Evolutionary conservation across 176 grass and related monocot species (phyloP).

Genomic region (Luzula sylvatica): DNA sequence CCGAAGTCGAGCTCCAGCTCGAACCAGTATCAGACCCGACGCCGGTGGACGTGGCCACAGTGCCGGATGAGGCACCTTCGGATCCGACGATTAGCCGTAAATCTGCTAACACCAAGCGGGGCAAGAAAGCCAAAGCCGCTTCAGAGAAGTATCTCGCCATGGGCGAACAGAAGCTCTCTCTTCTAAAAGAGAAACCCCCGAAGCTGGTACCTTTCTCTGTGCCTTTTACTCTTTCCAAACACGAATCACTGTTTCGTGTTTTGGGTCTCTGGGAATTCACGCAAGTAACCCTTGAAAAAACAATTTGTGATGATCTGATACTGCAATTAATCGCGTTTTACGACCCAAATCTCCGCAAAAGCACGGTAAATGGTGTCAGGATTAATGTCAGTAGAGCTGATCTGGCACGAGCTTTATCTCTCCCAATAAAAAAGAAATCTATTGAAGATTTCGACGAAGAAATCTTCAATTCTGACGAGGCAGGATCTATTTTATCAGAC

Average conservation of each 20-base stretch:
- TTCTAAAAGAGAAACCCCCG: not conserved
- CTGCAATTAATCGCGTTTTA: conserved; percentile 51
- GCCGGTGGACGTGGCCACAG: conserved; percentile 6
- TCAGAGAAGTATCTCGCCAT: conserved; percentile 10
- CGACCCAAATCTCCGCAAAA: conserved; percentile 39
- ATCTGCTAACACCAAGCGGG: conserved; percentile 5
- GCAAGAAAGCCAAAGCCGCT: conserved; percentile 10
- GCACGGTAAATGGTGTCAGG: conserved; percentile 46
- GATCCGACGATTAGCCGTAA: not conserved
- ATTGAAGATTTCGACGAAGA: not conserved
- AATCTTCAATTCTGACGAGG: conserved; percentile 28
- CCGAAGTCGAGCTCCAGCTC: not conserved
- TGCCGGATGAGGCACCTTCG: not conserved
- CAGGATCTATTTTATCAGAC: conserved; percentile 17
- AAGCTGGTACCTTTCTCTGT: conserved; percentile 11
- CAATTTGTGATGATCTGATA: conserved; percentile 49
- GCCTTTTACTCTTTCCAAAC: conserved; percentile 3
- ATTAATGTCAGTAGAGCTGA: conserved; percentile 39
- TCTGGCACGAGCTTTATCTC: conserved; percentile 40
- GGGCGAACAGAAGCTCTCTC: conserved; percentile 13
- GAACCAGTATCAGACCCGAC: not conserved
- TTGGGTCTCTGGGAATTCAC: conserved; percentile 63
- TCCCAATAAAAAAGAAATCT: conserved; percentile 39
- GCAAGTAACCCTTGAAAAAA: conserved; percentile 28
- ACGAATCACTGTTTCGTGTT: conserved; percentile 51